Evolutionary conservation across 768 basidiomycete species (phyloP), one percentile per base, ranked within the genome.

Genomic region (Phanerochaete sordida): DNA sequence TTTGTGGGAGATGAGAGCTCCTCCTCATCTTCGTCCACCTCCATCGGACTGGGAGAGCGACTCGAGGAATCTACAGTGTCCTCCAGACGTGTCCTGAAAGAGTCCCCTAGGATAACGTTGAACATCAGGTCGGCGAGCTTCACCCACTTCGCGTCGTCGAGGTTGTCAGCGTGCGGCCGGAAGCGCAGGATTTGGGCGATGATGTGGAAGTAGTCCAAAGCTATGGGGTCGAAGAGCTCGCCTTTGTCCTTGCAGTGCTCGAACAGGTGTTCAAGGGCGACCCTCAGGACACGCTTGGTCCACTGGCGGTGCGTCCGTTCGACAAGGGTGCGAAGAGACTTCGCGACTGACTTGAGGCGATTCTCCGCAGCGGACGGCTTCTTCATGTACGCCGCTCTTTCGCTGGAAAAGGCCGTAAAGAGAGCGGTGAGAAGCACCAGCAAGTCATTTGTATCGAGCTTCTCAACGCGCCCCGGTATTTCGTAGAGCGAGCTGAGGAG

Each of bases 161-260:
- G 67, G 65, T 88, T 85, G 46, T 95, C 90, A 57, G 95, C 76
- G 73, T 98, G 95, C 2, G 93, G 87, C 2, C 75, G 70, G 71
- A 85, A 88, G 58, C 76, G 75, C 54, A 92, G 74, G 9, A 98
- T 68, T 59, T 75, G 77, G 57, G 83, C 83, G 51, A 97, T 76
- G 0, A 89, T 80, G 70, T 95, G 95, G 58, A 89, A 77, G 70
- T 93, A 95, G 71, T 95, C 85, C 62, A 91, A 73, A 12, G 91
- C 86, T 3, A 93, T 79, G 0, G 86, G 84, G 3, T 76, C 68
- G 61, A 87, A 79, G 15, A 97, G 74, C 35, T 77, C 69, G 37
- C 79, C 77, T 23, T 78, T 75, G 66, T 84, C 67, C 3, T 84
- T 75, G 53, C 94, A 79, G 51, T 80, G 81, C 60, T 84, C 81